Percentiles rank a stretch among this genome's conserved stretches.
Conservation (phyloP, 2,329 filamentous ascomycete species). For the Samsoniella hepiali region DNA sequence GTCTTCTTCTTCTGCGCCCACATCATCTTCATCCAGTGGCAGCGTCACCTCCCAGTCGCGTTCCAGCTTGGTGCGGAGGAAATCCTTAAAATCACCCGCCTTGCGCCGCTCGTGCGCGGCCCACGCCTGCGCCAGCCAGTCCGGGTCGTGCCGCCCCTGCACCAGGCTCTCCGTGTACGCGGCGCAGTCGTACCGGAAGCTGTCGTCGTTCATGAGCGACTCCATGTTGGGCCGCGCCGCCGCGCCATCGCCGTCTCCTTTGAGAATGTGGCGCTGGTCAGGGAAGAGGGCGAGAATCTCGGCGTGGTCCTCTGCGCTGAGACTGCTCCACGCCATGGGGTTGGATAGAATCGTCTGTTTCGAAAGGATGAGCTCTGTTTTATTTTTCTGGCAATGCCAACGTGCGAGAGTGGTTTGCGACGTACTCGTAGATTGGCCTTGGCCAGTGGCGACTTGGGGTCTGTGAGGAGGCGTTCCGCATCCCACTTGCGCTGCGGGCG, state of each 20-base stretch:
- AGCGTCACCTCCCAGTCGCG: constrained; percentile 46
- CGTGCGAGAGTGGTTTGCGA: not conserved
- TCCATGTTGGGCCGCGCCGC: constrained; percentile 40
- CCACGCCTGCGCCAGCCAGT: constrained; percentile 53
- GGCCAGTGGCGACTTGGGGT: constrained; percentile 38
- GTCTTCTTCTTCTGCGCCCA: not conserved
- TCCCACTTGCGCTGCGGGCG: constrained; percentile 31
- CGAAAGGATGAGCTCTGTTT: constrained; percentile 7
- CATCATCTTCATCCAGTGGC: constrained; percentile 25
- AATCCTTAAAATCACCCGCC: constrained; percentile 49
- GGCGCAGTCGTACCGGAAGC: constrained; percentile 46
- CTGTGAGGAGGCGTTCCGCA: constrained; percentile 34
- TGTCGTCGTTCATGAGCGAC: constrained; percentile 44
- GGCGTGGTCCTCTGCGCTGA: constrained; percentile 32
- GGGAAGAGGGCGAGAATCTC: constrained; percentile 40
- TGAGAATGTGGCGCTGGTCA: constrained; percentile 36
- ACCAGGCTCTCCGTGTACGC: constrained; percentile 45
- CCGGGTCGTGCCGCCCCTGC: constrained; percentile 48
- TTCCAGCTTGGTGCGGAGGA: constrained; percentile 43
- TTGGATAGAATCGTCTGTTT: constrained; percentile 36
- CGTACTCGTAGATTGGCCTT: constrained; percentile 37
- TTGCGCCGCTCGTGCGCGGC: constrained; percentile 47
- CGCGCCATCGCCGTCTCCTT: constrained; percentile 21
- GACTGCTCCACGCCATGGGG: constrained; percentile 38
- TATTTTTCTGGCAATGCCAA: not conserved